Base-by-base conservation (phyloP, 306 rosid species). In the Trifolium dubium region DNA sequence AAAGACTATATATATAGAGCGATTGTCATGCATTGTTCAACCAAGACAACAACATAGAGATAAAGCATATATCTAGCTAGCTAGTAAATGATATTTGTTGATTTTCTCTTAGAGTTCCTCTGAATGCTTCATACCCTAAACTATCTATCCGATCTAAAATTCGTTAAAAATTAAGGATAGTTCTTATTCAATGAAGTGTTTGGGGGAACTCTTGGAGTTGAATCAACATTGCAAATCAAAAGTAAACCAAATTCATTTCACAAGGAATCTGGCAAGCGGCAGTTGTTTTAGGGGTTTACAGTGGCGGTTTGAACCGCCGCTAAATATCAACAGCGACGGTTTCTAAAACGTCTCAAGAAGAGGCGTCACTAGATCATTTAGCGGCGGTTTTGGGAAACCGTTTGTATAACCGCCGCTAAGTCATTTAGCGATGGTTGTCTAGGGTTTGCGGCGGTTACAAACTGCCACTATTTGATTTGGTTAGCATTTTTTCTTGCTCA, bases 121-220 rank as follows among this genome's bases (percentile, higher is more conserved):
- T 12, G 35, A 55, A 55, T 28, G 62, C 62, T 55, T 55, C 62
- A 55, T 55, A 4, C 13, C 19, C 19, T 4, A 55, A 14, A 23
- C 14, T 1, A 55, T 55, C 12, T 5, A 14, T 14, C 2, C 5
- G 54, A 8, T 5, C 3, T 5, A 14, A 14, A 4, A 19, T 3
- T 10, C 1, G 23, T 19, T 10, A 9, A 2, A 54, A 19, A 4
- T 10, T 4, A 55, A 23, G n/a, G 62, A 55, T 28, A 23, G 35
- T 55, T 28, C 3, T 10, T 55, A n/a, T 55, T 23, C 0, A 1
- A 9, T 11, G 35, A 55, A 55, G 62, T 55, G 62, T 55, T 28
- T 55, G 62, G 62, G 62, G 62, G 35, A 55, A 55, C 62, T 55
- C 62, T 55, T 55, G 34, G 62, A 55, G 35, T 55, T 23, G 6